These are phyloP conservation scores for Rutstroemia sydowiana DNA, from an alignment of 2,329 filamentous ascomycete species.

Conservation along the genomic window DNA sequence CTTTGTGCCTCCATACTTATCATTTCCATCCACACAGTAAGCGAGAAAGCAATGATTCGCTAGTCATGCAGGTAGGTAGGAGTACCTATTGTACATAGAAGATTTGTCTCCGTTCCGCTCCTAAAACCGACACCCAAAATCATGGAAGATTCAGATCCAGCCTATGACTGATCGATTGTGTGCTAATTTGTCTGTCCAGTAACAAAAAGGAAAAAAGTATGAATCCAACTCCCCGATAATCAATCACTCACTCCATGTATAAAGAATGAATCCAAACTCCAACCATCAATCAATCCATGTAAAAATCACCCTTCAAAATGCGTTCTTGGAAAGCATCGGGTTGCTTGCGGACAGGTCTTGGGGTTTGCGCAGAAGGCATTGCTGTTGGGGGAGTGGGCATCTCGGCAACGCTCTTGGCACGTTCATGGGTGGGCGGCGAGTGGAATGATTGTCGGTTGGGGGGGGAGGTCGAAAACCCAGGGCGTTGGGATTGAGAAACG, in stretches of 20 bases:
- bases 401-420: slow-evolving; percentile 62
- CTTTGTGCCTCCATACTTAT: too few species aligned
- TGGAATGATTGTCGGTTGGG: slow-evolving; percentile 32
- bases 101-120: neutral
- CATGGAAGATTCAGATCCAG: too few species aligned
- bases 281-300: slow-evolving; percentile 66
- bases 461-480: slow-evolving; percentile 48
- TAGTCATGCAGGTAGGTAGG: too few species aligned
- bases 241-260: too few species aligned
- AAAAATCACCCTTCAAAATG: slow-evolving; percentile 95
- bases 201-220: neutral
- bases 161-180: too few species aligned
- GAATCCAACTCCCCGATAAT: too few species aligned
- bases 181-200: too few species aligned
- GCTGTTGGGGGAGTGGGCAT: slow-evolving; percentile 49
- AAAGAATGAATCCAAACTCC: too few species aligned
- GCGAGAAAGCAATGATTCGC: neutral
- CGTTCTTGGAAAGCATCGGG: slow-evolving; percentile 95
- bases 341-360: slow-evolving; percentile 45
- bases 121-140: too few species aligned
- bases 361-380: slow-evolving; percentile 35
- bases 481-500: slow-evolving; percentile 45
- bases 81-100: too few species aligned
- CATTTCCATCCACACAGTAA: slow-evolving; percentile 11
- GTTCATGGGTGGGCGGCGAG: slow-evolving; percentile 47